Conservation (phyloP, 192 early-diverging fungal genomes). For the Backusella morwellensis region DNA sequence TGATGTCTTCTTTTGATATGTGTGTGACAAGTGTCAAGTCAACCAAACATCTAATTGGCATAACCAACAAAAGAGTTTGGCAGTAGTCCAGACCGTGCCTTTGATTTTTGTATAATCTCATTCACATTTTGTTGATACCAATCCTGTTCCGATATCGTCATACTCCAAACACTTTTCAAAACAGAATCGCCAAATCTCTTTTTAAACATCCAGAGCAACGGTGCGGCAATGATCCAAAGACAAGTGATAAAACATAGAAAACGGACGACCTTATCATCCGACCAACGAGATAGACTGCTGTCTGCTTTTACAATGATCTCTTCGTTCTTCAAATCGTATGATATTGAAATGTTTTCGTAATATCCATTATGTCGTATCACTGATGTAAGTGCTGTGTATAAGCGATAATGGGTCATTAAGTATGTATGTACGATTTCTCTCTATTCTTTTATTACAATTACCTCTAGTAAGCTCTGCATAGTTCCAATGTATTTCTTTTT, state of each 20-base stretch:
- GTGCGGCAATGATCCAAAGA: slow-evolving; percentile 45
- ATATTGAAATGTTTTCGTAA: slow-evolving; percentile 27
- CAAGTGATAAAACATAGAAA: slow-evolving; percentile 43
- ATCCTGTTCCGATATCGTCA: slow-evolving; percentile 24
- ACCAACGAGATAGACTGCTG: slow-evolving; percentile 22
- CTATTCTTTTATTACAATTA: neutral
- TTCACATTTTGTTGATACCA: slow-evolving; percentile 22
- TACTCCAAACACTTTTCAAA: slow-evolving; percentile 31
- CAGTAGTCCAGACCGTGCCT: neutral
- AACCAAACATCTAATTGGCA: neutral
- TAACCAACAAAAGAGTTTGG: neutral
- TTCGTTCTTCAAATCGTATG: slow-evolving; percentile 31
- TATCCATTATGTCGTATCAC: slow-evolving; percentile 39
- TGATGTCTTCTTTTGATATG: too few species aligned
- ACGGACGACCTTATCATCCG: slow-evolving; percentile 20
- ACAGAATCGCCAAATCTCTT: slow-evolving; percentile 26
- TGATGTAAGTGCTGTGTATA: slow-evolving; percentile 17
- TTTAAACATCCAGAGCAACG: slow-evolving; percentile 18
- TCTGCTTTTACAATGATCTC: slow-evolving; percentile 29
- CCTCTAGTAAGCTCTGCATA: slow-evolving; percentile 33
- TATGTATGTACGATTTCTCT: neutral
- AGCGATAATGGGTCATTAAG: neutral
- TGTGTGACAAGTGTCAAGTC: too few species aligned
- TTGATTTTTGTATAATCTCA: neutral
- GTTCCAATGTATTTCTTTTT: slow-evolving; percentile 46